These are phyloP conservation scores for Arctium minus DNA, from an alignment of 129 eudicot species.

Conservation along the genomic window DNA sequence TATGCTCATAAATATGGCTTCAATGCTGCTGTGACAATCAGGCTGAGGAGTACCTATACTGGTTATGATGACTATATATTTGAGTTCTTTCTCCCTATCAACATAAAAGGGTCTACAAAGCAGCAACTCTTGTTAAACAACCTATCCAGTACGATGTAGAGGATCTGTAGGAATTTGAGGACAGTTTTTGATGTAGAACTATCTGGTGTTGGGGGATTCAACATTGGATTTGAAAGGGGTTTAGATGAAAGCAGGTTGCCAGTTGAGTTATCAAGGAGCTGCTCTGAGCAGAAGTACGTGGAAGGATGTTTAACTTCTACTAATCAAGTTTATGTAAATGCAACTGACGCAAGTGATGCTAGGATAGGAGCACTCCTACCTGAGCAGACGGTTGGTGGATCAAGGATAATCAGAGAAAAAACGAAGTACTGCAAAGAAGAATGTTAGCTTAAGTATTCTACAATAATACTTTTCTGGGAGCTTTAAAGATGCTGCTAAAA, in stretches of 20 bases:
- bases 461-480: conserved; percentile 93
- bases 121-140: conserved; percentile 64
- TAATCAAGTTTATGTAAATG: conserved; percentile 29
- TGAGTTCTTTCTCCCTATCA: conserved; percentile 82
- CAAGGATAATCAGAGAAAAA: conserved; percentile 56
- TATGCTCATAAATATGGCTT: conserved; percentile 76
- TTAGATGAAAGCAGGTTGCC: conserved; percentile 20
- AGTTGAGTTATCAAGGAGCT: conserved; percentile 25
- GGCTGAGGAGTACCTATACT: conserved; percentile 65
- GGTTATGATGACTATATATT: conserved; percentile 75
- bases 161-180: conserved; percentile 65
- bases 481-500: conserved; percentile 91
- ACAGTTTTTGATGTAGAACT: conserved; percentile 60
- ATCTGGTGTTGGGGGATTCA: conserved; percentile 21
- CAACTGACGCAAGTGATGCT: conserved; percentile 18
- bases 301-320: conserved; percentile 18
- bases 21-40: conserved; percentile 72
- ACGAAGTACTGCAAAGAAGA: conserved; percentile 67
- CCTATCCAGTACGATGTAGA: conserved; percentile 66
- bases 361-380: conserved; percentile 27
- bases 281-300: conserved; percentile 24
- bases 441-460: conserved; percentile 68
- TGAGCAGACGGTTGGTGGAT: conserved; percentile 43
- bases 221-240: conserved; percentile 16
- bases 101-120: conserved; percentile 50